phyloP scores from a whole-genome alignment of 2,329 filamentous ascomycete species.

The Fusarium chlamydosporum region DNA sequence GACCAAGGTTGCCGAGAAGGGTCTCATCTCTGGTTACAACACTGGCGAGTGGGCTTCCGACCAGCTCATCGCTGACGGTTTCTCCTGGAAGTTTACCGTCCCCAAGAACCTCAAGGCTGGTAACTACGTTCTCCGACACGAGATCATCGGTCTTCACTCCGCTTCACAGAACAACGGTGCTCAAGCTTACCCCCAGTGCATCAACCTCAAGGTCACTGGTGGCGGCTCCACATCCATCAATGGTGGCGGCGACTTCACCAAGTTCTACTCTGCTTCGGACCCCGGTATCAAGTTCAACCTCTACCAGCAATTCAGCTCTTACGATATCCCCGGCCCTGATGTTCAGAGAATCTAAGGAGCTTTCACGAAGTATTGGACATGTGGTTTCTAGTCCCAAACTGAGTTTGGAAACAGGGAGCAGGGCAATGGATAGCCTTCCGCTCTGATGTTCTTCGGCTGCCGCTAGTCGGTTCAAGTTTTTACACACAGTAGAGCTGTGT shows the following conservation, averaged over 20 bases:
- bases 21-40: conserved; percentile 62
- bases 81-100: conserved; percentile 63
- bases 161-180: conserved; percentile 59
- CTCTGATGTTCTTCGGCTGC: conserved; percentile 24
- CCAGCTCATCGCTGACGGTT: conserved; percentile 62
- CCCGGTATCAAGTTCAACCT: conserved; percentile 57
- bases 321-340: conserved; percentile 54
- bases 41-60: conserved; percentile 70
- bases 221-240: conserved; percentile 51
- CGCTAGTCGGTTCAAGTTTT: conserved; percentile 33
- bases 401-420: conserved; percentile 12
- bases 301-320: conserved; percentile 50
- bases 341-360: conserved; percentile 30
- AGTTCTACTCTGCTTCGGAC: conserved; percentile 55
- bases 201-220: conserved; percentile 64
- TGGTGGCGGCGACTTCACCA: conserved; percentile 53
- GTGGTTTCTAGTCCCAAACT: conserved; percentile 13
- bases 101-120: conserved; percentile 63
- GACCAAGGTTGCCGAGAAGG: conserved; percentile 71
- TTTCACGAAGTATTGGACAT: background rate
- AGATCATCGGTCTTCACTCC: conserved; percentile 69
- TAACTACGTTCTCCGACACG: conserved; percentile 69
- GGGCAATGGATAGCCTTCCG: conserved; percentile 7
- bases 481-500: conserved; percentile 33
- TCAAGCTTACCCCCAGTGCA: conserved; percentile 68